phyloP scores from a whole-genome alignment of 164 flowering plant species.

The Magnolia officinalis region DNA sequence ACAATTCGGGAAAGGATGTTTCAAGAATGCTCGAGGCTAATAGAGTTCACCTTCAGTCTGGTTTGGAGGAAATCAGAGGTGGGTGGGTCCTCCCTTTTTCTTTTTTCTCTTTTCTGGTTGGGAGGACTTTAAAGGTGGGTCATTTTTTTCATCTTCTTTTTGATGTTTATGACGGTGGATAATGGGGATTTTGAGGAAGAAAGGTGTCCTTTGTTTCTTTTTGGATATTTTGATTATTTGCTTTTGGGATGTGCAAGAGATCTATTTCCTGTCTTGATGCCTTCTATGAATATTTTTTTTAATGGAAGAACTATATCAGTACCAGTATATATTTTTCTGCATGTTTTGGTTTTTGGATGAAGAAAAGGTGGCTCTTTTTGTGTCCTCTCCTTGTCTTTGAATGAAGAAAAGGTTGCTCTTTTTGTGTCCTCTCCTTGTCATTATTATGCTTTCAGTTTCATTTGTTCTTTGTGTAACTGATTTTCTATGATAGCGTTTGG shows the following conservation, averaged over 20 bases:
- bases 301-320: not conserved
- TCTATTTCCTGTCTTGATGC: not conserved
- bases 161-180: no score
- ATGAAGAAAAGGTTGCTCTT: not conserved
- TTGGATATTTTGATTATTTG: not conserved
- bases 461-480: no score
- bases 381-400: not conserved
- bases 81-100: slow-evolving; percentile 1
- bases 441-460: not conserved
- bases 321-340: no score
- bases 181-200: not conserved
- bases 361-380: not conserved
- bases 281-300: not conserved
- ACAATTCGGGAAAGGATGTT: slow-evolving; percentile 81
- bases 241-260: not conserved
- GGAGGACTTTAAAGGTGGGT: not conserved
- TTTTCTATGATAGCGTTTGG: no score
- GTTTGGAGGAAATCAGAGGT: slow-evolving; percentile 90
- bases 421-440: not conserved
- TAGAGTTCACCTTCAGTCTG: slow-evolving; percentile 59
- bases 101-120: not conserved
- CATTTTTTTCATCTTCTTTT: not conserved
- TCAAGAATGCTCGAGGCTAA: slow-evolving; percentile 85
- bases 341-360: not conserved
- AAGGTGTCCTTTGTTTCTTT: not conserved